phyloP scores from a whole-genome alignment of 257 asterid species.

The Misopates orontium region DNA sequence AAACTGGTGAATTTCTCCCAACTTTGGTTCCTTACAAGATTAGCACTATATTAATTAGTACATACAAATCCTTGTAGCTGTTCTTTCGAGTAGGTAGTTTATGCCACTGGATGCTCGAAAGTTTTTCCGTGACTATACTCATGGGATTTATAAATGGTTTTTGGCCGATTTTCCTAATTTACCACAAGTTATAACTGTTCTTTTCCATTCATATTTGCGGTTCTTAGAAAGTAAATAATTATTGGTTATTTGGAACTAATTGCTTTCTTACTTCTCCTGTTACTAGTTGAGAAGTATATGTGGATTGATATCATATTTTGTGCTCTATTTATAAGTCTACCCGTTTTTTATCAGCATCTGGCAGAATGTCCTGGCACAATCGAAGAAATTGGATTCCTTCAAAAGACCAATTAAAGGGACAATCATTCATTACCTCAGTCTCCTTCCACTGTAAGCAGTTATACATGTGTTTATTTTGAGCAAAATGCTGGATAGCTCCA shows the following conservation, averaged over 20 bases:
- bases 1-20: conserved; percentile 50
- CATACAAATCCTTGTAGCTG: no score
- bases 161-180: no score
- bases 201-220: no score
- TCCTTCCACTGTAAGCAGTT: conserved; percentile 27
- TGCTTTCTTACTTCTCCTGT: neutral
- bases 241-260: neutral
- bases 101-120: no score
- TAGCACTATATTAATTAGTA: no score
- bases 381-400: conserved; percentile 36
- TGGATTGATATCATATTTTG: neutral
- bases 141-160: no score
- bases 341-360: conserved; percentile 50
- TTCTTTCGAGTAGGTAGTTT: no score
- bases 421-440: conserved; percentile 39
- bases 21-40: neutral
- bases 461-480: neutral
- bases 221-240: no score
- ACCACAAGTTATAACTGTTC: no score
- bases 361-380: conserved; percentile 44
- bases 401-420: conserved; percentile 26
- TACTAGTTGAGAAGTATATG: neutral
- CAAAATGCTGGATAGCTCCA: no score
- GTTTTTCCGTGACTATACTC: no score
- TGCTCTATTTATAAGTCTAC: conserved; percentile 20